Conservation (phyloP, 2,329 filamentous ascomycete species). For the Endothia cerciana region DNA sequence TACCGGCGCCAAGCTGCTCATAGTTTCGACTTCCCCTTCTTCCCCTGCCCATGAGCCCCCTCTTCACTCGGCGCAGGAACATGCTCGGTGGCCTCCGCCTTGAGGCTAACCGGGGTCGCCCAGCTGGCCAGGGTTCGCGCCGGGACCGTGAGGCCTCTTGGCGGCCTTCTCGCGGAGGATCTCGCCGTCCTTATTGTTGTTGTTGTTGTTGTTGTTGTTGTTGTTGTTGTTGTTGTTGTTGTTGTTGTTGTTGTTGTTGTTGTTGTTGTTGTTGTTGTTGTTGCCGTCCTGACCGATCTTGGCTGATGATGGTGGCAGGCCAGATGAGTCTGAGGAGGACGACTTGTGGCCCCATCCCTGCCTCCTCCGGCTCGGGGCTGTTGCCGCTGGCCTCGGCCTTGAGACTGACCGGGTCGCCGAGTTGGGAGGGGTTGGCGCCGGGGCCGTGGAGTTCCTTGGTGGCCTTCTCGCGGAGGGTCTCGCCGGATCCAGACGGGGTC, state of each 20-base stretch:
- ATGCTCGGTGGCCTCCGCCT: conserved; percentile 24
- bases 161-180: conserved; percentile 26
- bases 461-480: conserved; percentile 27
- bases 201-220: too few relatives aligned
- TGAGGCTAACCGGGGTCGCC: conserved; percentile 28
- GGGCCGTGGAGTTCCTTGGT: conserved; percentile 24
- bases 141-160: conserved; percentile 24
- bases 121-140: conserved; percentile 26
- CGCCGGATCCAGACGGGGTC: background rate
- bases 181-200: conserved; percentile 7
- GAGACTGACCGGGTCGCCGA: conserved; percentile 28
- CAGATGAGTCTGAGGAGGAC: background rate
- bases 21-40: conserved; percentile 13
- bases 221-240: too few relatives aligned
- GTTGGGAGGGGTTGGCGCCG: conserved; percentile 26
- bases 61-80: conserved; percentile 24
- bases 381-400: conserved; percentile 25
- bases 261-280: too few relatives aligned
- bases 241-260: too few relatives aligned
- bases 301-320: background rate
- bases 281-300: background rate
- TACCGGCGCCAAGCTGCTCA: conserved; percentile 10
- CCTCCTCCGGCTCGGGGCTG: conserved; percentile 12
- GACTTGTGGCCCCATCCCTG: background rate
- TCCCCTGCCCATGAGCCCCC: conserved; percentile 9